phyloP scores from a whole-genome alignment of 768 basidiomycete species.

The Aureoboletus auriporus region DNA sequence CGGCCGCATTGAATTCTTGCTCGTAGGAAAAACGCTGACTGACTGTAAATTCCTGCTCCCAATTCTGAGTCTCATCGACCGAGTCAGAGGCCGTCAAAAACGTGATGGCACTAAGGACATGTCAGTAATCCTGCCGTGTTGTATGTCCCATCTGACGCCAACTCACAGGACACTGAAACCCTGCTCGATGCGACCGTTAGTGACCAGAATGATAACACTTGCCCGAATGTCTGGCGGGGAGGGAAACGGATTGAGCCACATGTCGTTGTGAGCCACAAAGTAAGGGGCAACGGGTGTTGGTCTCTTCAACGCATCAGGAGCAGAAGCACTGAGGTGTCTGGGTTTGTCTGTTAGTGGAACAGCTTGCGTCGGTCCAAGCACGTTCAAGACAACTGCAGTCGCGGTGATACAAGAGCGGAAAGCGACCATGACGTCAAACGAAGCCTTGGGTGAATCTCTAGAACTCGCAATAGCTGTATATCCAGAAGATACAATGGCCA shows the following conservation, averaged over 20 bases:
- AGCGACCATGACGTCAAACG: conserved; percentile 13
- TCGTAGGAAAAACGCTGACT: conserved; percentile 39
- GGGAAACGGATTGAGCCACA: conserved; percentile 43
- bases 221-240: conserved; percentile 42
- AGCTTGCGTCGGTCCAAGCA: conserved; percentile 11
- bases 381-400: conserved; percentile 4
- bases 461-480: background rate
- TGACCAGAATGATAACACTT: background rate
- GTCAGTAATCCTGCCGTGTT: background rate
- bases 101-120: conserved; percentile 31
- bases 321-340: conserved; percentile 17
- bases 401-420: conserved; percentile 5
- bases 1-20: conserved; percentile 48
- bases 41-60: conserved; percentile 38
- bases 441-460: background rate
- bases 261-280: conserved; percentile 41
- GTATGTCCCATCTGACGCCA: background rate
- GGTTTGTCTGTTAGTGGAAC: conserved; percentile 21
- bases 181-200: conserved; percentile 11
- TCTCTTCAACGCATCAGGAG: conserved; percentile 18
- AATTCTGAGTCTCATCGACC: conserved; percentile 43
- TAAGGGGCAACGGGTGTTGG: conserved; percentile 43
- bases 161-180: conserved; percentile 36
- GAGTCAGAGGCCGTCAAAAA: conserved; percentile 41
- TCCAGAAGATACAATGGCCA: background rate